These are phyloP conservation scores for Penicillium soppii DNA, from an alignment of 495 filamentous ascomycete species.

Conservation along the genomic window DNA sequence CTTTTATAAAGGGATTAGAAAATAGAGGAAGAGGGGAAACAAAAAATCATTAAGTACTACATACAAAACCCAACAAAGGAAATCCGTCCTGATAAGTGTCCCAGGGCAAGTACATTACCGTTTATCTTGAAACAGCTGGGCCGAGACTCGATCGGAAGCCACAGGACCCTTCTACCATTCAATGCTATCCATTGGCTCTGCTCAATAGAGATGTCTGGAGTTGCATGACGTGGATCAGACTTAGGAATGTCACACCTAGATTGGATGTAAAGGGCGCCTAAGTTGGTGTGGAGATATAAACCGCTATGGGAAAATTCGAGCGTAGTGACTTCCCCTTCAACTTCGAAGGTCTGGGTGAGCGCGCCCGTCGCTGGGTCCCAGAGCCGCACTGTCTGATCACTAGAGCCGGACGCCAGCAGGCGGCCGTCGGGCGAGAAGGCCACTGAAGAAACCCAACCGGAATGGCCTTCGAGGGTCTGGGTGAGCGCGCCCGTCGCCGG, in stretches of 20 bases:
- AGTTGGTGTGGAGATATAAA: not conserved
- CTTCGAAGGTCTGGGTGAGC: slow-evolving; percentile 15
- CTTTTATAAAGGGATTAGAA: not conserved
- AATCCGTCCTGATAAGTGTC: not conserved
- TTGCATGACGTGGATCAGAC: not conserved
- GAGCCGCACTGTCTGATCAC: slow-evolving; percentile 22
- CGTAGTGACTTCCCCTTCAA: not conserved
- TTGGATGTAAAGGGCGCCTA: not conserved
- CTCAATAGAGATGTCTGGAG: not conserved
- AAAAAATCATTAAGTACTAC: not conserved
- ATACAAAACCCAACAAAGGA: not conserved
- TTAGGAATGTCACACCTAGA: not conserved
- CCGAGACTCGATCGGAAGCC: not conserved
- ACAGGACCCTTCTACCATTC: not conserved
- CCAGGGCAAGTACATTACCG: not conserved
- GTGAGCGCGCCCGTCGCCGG: slow-evolving; percentile 16
- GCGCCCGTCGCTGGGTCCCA: slow-evolving; percentile 21
- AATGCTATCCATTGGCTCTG: not conserved
- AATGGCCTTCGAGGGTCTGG: slow-evolving; percentile 25
- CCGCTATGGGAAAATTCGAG: not conserved
- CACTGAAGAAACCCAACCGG: slow-evolving; percentile 3
- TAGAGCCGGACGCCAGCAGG: slow-evolving; percentile 17
- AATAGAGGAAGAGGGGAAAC: not conserved
- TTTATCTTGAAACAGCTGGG: not conserved
- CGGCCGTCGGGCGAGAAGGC: slow-evolving; percentile 25